Evolutionary conservation across 2,329 filamentous ascomycete genomes (phyloP).

Genomic region (Delphinella strobiligena): DNA sequence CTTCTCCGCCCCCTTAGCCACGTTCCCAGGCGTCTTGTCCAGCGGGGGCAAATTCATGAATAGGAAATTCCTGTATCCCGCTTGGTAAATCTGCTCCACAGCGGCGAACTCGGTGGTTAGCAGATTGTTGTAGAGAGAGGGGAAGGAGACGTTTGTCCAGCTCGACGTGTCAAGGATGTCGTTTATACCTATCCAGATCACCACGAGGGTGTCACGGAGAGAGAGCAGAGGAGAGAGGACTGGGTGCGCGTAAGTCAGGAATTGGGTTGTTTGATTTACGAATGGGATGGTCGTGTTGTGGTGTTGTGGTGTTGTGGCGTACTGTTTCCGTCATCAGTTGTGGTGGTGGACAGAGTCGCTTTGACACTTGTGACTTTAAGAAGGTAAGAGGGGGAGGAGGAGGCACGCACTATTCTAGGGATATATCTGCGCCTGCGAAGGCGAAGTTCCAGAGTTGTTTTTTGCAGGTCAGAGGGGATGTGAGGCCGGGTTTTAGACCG

Average conservation of each 20-base stretch:
- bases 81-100: constrained; percentile 27
- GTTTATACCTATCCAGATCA: constrained; percentile 45
- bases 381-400: accelerated
- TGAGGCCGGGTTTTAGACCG: constrained; percentile 32
- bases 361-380: too few relatives aligned
- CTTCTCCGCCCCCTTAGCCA: constrained; percentile 15
- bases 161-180: constrained; percentile 41
- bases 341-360: constrained; percentile 10
- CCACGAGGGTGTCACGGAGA: constrained; percentile 31
- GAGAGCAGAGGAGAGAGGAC: constrained; percentile 23
- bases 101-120: constrained; percentile 29
- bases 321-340: constrained; percentile 17
- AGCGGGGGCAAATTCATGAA: constrained; percentile 42
- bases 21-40: constrained; percentile 31
- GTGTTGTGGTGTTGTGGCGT: constrained; percentile 29
- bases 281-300: constrained; percentile 39
- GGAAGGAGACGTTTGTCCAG: constrained; percentile 16
- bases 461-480: constrained; percentile 30
- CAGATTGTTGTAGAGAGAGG: constrained; percentile 31
- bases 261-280: constrained; percentile 40
- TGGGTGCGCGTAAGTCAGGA: constrained; percentile 31
- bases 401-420: constrained; percentile 24
- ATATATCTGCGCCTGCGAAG: constrained; percentile 42
- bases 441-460: constrained; percentile 45
- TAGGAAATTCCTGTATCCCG: constrained; percentile 35